Base-by-base conservation (phyloP, 202 grass and related monocot genomes). In the Panicum virgatum region DNA sequence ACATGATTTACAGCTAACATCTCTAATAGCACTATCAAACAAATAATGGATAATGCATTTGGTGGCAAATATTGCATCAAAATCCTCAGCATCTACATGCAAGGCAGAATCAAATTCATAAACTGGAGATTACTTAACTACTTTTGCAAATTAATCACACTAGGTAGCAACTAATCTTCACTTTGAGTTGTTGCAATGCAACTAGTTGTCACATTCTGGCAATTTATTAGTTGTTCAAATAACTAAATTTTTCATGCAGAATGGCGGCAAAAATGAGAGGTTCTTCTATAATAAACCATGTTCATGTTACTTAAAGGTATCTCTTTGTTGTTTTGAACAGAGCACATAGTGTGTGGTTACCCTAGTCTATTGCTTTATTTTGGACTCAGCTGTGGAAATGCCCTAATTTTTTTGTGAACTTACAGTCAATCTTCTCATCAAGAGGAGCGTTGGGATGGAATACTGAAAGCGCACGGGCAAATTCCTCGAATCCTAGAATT, bases 391-490 rank as follows among this genome's bases (percentile, higher is more conserved):
- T 62, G 66, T 52, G 43, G 13, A 84, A 44, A 80, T 27, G 44
- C 16, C 53, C 44, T 37, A 37, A 36, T 50, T 54, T n/a, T 45
- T 18, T 12, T 39, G 1, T 26, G 20, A 44, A 87, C 92, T 91
- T 86, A 98, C 96, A 98, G 22, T 96, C 87, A 69, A 96, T 96
- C 74, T 98, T 98, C 76, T 98, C 83, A 3, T 93, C 91, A n/a
- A 75, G 59, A 75, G 89, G 68, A 62, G 96, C 96, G 90, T 73
- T 96, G 78, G 96, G 96, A 89, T 98, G 96, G 88, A 98, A 98
- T 82, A 96, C 96, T 27, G 96, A 96, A 43, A 98, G 79, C 9
- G 92, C 96, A 59, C 85, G 85, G 37, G 96, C 96, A 72, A 98
- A 98, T 86, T 96, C 96, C 81, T 98, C 92, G 66, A 96, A 98